phyloP scores from a whole-genome alignment of 2,329 filamentous ascomycete genomes.

The Aschersonia sp. region DNA sequence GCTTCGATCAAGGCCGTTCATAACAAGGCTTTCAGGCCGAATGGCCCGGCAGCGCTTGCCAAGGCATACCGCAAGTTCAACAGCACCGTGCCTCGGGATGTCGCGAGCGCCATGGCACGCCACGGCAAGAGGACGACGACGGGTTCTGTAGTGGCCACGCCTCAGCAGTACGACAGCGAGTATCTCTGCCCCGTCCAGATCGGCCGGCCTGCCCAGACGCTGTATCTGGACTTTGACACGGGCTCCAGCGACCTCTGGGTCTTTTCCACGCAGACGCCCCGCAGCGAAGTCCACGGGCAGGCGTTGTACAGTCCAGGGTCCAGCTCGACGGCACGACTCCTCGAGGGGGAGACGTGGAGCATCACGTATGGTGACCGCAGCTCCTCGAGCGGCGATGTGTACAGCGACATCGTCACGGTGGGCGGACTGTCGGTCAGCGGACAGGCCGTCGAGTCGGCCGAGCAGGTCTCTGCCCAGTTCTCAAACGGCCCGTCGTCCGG shows the following conservation, averaged over 20 bases:
- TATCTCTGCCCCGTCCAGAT: constrained; percentile 8
- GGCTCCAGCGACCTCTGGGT: constrained; percentile 14
- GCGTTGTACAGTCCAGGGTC: constrained; percentile 21
- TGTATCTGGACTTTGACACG: constrained; percentile 10
- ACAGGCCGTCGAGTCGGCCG: constrained; percentile 30
- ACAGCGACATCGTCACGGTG: constrained; percentile 25
- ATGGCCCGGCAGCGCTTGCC: constrained; percentile 6
- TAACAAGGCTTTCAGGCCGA: constrained; percentile 4
- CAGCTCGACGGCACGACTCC: constrained; percentile 21
- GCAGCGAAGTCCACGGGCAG: constrained; percentile 21
- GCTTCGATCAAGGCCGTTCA: constrained; percentile 3
- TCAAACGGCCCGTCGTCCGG: constrained; percentile 26
- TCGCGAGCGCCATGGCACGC: constrained; percentile 1
- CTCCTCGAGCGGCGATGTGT: constrained; percentile 26
- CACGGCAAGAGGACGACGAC: background rate
- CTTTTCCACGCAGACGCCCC: constrained; percentile 28
- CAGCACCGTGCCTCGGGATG: constrained; percentile 4
- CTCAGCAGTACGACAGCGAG: constrained; percentile 5
- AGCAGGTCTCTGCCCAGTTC: constrained; percentile 24
- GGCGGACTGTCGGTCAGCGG: constrained; percentile 23
- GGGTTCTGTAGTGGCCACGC: constrained; percentile 5
- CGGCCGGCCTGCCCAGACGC: constrained; percentile 8
- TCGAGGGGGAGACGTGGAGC: constrained; percentile 23
- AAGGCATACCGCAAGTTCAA: constrained; percentile 7
- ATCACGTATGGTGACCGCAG: constrained; percentile 30